Evolutionary conservation across 106 monocot genomes (phyloP), one percentile per base, ranked within the genome.

Genomic region (Dactylorhiza incarnata): DNA sequence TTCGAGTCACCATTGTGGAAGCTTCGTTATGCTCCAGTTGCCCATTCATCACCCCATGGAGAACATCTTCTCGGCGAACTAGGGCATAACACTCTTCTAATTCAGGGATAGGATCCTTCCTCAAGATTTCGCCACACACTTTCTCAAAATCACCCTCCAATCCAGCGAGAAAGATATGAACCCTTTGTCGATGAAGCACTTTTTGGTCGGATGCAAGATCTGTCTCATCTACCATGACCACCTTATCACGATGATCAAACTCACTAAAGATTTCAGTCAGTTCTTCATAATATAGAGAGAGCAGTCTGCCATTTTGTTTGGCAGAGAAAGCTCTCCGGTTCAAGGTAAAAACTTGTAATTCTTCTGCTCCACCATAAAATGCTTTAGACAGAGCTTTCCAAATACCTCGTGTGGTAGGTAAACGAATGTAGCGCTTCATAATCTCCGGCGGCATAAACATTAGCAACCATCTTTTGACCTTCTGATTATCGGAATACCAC

Each of bases 401-500:
- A 13, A 77, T 68, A 7, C 49, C 67, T 14, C n/a, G 24, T 6
- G 76, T 17, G 17, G 49, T 67, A 45, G 6, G 76, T 16, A 67
- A 14, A 3, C 15, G 48, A 50, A 77, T 3, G 49, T 67, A 67
- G 0, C 76, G 3, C 49, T 77, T 63, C 48, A 77, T 77, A 20
- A 68, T 67, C 5, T 49, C 22, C 9, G 63, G 67, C 6, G 49
- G 26, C 66, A 77, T 67, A 20, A 24, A 77, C 9, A 25, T 67
- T 15, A 67, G 8, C 7, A 77, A 3, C 66, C 20, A 77, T 4
- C 66, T 23, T 12, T 68, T 77, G 0, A 76, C 76, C 9, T 48
- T 59, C 46, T 75, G 61, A 75, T 58, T 75, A 9, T 75, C 43
- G 8, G 58, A 15, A 58, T 45, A 46, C 54, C 54, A 75, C 19